Base-by-base conservation (phyloP, 306 rosid species). In the Clitoria ternatea region DNA sequence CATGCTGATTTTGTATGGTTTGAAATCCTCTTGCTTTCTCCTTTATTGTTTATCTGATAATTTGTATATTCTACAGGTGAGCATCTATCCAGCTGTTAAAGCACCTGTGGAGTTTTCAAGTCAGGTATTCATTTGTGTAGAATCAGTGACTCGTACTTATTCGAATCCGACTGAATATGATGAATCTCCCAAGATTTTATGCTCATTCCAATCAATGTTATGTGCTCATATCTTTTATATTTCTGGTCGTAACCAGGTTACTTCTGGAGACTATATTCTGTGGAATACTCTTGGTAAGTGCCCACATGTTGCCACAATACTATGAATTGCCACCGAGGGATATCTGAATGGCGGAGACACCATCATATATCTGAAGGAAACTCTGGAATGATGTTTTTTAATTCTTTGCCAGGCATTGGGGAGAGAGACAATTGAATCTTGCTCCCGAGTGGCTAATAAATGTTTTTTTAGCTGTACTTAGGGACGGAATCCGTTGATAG, bases 271-370 rank as follows among this genome's bases (percentile, higher is more conserved):
- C 55, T 94, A 91, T 70, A 94, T 91, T 68, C 67, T 94, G 84
- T 91, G 99, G 99, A 94, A 94, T 77, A 91, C 97, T 29, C 87
- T 87, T 68, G 95, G 94, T 26, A 86, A 84, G 70, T 94, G 97
- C 80, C 97, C 96, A n/a, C 74, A 77, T 30, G 88, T 80, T 64
- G 82, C 87, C 20, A 66, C 87, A 20, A 70, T 75, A 55, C 64
- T 32, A 65, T 49, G 52, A 68, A 75, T 72, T 79, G 75, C 37
- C 44, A 13, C 47, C 7, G n/a, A 20, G 40, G 49, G 70, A 56
- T 61, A 32, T 57, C 45, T 47, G 69, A 71, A 57, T 66, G 52
- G 53, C 23, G 44, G 56, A 35, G 72, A 50, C 18, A 49, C 49
- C 48, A 42, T 74, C 42, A 14, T 45, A 49, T 65, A 17, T 64